Conservation (phyloP, 2,329 filamentous ascomycete genomes). For the Aspergillus tubingensis region DNA sequence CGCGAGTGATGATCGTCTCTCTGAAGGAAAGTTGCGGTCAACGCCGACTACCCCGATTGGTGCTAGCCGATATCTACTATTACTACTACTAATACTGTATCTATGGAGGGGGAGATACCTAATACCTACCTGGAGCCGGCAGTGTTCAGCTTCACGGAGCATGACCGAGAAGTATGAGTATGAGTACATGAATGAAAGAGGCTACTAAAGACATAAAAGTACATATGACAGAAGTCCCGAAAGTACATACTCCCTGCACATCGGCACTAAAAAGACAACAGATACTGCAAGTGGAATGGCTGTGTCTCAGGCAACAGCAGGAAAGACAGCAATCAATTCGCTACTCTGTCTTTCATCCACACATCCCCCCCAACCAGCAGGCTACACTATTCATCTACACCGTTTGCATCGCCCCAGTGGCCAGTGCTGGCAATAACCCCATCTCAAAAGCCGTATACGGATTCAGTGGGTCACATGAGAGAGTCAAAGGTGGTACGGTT, state of each 20-base stretch:
- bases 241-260: too few relatives aligned
- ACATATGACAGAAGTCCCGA: too few relatives aligned
- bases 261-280: too few relatives aligned
- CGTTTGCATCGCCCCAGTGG: neutral
- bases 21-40: slow-evolving; percentile 1
- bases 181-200: neutral
- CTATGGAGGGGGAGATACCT: neutral
- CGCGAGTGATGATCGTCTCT: neutral
- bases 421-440: neutral
- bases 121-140: too few relatives aligned
- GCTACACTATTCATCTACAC: neutral
- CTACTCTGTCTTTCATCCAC: neutral
- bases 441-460: neutral
- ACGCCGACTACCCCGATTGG: neutral
- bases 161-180: neutral
- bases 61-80: neutral
- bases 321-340: neutral
- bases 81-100: neutral
- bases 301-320: neutral
- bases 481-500: neutral
- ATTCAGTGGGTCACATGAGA: neutral
- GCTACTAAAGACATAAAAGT: neutral
- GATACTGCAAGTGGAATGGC: neutral
- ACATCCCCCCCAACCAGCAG: neutral
- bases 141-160: neutral